Evolutionary conservation across 2,329 filamentous ascomycete genomes (phyloP).

Genomic region (Aspergillus brasiliensis): DNA sequence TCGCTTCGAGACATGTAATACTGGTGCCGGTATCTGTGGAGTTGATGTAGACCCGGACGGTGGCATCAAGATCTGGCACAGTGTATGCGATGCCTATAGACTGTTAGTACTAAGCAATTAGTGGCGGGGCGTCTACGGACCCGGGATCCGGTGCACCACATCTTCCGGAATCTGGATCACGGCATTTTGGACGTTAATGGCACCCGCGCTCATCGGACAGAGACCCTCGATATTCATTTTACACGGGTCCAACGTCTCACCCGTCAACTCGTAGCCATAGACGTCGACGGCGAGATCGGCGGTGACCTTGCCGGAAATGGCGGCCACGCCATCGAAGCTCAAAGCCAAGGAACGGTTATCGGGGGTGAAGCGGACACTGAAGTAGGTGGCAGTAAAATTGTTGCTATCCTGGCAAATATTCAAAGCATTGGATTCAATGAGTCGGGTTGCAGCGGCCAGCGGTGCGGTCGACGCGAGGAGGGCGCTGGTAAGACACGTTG

Average conservation of each 20-base stretch:
- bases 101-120: neutral
- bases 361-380: constrained; percentile 69
- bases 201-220: constrained; percentile 10
- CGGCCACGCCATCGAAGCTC: constrained; percentile 77
- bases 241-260: constrained; percentile 6
- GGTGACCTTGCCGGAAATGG: constrained; percentile 77
- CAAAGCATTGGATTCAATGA: constrained; percentile 80
- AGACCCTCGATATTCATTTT: constrained; percentile 6
- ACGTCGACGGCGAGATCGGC: constrained; percentile 63
- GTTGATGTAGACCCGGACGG: constrained; percentile 78
- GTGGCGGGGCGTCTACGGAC: neutral
- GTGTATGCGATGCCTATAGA: constrained; percentile 72
- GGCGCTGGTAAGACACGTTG: constrained; percentile 34
- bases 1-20: constrained; percentile 83
- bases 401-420: constrained; percentile 82
- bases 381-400: constrained; percentile 81
- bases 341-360: constrained; percentile 71
- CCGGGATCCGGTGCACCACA: constrained; percentile 2
- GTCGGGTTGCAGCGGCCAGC: constrained; percentile 60
- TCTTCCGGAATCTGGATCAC: neutral
- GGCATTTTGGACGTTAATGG: neutral
- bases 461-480: constrained; percentile 46
- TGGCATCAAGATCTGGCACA: constrained; percentile 87
- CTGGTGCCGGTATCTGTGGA: constrained; percentile 62
- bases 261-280: constrained; percentile 9